Base-by-base conservation (phyloP, 805 yeast genomes). In the Starmera quercuum region DNA sequence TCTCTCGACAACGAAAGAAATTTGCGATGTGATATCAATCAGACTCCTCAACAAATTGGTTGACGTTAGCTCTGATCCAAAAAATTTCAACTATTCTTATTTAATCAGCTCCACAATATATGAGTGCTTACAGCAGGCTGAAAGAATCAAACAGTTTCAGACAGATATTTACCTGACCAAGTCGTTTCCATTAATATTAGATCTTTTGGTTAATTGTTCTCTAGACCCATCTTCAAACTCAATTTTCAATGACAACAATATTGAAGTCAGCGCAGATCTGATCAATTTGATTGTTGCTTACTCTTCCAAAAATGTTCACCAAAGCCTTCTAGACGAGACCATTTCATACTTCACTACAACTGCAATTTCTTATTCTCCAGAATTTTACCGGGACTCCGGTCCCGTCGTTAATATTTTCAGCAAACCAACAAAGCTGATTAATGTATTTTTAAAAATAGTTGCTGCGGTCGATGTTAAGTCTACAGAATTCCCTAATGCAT, bases 401-500 rank as follows among this genome's bases (percentile, higher is more conserved):
- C 5, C 29, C 7, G 29, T 36, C 2, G 16, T 47, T 4, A 42
- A 51, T 17, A 33, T 66, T 1, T 31, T 57, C 3, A 44, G 43
- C 2, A 25, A 23, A 0, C 58, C 68, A 5, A 46, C 53, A 7
- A 54, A 61, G 13, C 47, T 63, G 13, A 57, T 73, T 15, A 54
- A 20, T 47, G 25, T 54, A n/a, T 60, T 66, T 39, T 61, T 60
- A 24, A 74, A 71, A 39, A 45, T 78, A 2, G 32, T 79, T 8
- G 65, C 79, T 4, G 73, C 70, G 14, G 47, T 78, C 13, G 82
- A 76, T 14, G 19, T 15, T 45, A 73, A 68, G 41, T 36, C 59
- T 0, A 47, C 46, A 2, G 36, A 35, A 3, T 44, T 66, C 12
- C 53, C 54, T 1, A 33, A 46, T 2, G 45, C 31, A 7, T 26